Evolutionary conservation across 2,329 filamentous ascomycete species (phyloP).

Genomic region (Monosporascus sp.): DNA sequence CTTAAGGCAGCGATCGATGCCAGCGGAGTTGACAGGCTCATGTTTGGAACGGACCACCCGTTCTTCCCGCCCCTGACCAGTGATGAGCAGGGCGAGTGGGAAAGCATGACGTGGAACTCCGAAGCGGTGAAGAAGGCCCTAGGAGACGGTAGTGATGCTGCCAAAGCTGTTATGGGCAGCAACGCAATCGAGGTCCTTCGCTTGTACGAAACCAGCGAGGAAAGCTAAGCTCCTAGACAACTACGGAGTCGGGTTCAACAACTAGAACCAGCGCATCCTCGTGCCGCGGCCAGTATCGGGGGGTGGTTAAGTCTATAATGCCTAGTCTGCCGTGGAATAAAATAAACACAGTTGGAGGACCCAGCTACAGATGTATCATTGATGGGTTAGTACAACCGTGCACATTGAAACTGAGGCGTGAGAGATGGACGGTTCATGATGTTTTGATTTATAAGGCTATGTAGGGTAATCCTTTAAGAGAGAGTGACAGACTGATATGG

Average conservation of each 20-base stretch:
- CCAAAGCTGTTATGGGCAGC: conserved; percentile 25
- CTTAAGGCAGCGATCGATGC: conserved; percentile 66
- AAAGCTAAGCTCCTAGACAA: background rate
- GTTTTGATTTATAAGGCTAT: too few relatives aligned
- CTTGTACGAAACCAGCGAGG: conserved; percentile 13
- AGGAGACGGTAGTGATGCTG: conserved; percentile 19
- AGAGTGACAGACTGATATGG: too few relatives aligned
- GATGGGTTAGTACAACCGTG: too few relatives aligned
- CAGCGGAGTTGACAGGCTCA: conserved; percentile 61
- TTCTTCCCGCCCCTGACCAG: conserved; percentile 72
- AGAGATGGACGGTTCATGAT: too few relatives aligned
- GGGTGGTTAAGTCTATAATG: too few relatives aligned
- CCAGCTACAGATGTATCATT: background rate
- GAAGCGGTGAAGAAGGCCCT: conserved; percentile 24
- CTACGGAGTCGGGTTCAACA: background rate
- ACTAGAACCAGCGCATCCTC: too few relatives aligned
- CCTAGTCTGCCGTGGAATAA: too few relatives aligned
- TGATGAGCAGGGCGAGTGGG: conserved; percentile 60
- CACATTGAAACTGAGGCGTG: too few relatives aligned
- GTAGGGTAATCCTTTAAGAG: too few relatives aligned
- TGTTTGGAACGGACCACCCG: conserved; percentile 80
- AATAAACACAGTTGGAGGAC: too few relatives aligned
- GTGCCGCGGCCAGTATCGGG: background rate
- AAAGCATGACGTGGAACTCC: conserved; percentile 59
- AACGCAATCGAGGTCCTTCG: conserved; percentile 24